These are phyloP conservation scores for Elongisporangium undulatum DNA, from an alignment of 352 stramenopile genomes.

Conservation along the genomic window DNA sequence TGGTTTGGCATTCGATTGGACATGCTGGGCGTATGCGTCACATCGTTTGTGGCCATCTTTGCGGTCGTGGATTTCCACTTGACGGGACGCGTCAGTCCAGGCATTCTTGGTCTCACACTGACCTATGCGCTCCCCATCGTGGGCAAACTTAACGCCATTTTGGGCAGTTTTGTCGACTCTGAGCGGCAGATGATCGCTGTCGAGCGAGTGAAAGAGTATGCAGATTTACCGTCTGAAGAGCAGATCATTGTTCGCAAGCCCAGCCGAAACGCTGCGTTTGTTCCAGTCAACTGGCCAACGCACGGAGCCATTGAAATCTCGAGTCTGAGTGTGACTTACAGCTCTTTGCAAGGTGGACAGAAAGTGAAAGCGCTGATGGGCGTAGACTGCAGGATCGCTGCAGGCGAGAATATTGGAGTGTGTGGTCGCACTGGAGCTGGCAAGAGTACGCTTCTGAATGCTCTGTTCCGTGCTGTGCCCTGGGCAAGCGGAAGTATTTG, in stretches of 20 bases:
- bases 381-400: slow-evolving; percentile 39
- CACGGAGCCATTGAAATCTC: slow-evolving; percentile 46
- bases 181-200: slow-evolving; percentile 92
- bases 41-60: slow-evolving; percentile 74
- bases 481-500: slow-evolving; percentile 46
- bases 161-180: slow-evolving; percentile 84
- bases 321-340: slow-evolving; percentile 46
- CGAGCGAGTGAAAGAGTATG: slow-evolving; percentile 86
- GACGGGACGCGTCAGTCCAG: slow-evolving; percentile 49
- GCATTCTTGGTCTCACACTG: slow-evolving; percentile 85
- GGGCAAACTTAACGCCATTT: slow-evolving; percentile 79
- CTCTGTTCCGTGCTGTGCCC: slow-evolving; percentile 67
- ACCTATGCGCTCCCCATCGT: slow-evolving; percentile 89
- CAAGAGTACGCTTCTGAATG: slow-evolving; percentile 87
- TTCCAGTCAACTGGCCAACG: slow-evolving; percentile 26
- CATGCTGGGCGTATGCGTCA: slow-evolving; percentile 76
- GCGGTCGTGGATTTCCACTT: slow-evolving; percentile 68
- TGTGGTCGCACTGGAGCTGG: slow-evolving; percentile 87
- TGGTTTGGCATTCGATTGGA: slow-evolving; percentile 88
- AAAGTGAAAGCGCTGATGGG: slow-evolving; percentile 30
- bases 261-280: slow-evolving; percentile 6
- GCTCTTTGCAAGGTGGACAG: background rate
- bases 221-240: slow-evolving; percentile 45
- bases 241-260: slow-evolving; percentile 8
- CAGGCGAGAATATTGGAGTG: slow-evolving; percentile 72